phyloP scores from a whole-genome alignment of 2,329 filamentous ascomycete species.

The Westerdykella ornata region DNA sequence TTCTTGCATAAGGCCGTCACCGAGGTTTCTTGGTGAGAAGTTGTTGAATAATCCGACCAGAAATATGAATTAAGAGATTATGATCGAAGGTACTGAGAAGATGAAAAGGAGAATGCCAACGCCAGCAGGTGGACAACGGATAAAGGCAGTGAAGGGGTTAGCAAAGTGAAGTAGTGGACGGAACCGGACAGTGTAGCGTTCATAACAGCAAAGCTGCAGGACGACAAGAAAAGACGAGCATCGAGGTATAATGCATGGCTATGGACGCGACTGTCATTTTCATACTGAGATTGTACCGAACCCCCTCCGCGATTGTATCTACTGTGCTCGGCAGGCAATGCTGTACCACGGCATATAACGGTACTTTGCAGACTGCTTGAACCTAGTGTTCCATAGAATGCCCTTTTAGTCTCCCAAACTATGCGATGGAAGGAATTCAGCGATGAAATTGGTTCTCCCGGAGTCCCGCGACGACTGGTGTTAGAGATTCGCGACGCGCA shows the following conservation, averaged over 20 bases:
- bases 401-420: constrained; percentile 8
- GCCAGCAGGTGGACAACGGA: not conserved
- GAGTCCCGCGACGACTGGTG: constrained; percentile 22
- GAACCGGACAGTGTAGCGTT: too few species aligned
- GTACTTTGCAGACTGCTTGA: constrained; percentile 12
- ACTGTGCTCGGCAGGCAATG: constrained; percentile 24
- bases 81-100: not conserved
- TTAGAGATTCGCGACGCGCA: constrained; percentile 30
- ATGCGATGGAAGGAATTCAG: constrained; percentile 16
- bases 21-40: not conserved
- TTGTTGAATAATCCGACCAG: not conserved
- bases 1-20: not conserved
- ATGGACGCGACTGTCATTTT: constrained; percentile 17
- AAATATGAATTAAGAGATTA: not conserved
- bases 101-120: not conserved
- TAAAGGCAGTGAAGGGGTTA: too few species aligned
- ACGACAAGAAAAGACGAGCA: constrained; percentile 11
- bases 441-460: constrained; percentile 16
- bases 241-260: constrained; percentile 15
- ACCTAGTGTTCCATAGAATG: constrained; percentile 13
- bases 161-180: too few species aligned
- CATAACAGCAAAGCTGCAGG: not conserved
- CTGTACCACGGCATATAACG: constrained; percentile 22
- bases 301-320: constrained; percentile 2
- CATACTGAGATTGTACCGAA: constrained; percentile 13